Base-by-base conservation (phyloP, 192 early-diverging fungal genomes). In the Borealophlyctis nickersoniae region DNA sequence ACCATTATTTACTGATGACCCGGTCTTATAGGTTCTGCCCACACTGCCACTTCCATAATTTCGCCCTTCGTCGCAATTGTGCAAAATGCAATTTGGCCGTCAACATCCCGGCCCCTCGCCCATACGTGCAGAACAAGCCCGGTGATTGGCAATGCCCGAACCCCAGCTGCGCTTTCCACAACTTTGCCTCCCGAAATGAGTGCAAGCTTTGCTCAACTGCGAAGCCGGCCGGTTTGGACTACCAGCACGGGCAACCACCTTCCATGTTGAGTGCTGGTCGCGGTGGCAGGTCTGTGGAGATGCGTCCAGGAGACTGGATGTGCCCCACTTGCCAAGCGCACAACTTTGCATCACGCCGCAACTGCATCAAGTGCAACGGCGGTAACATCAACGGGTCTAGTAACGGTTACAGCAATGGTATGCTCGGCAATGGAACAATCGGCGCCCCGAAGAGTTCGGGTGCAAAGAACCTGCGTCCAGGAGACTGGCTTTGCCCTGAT, bases 401-500 rank as follows among this genome's bases (percentile, higher is more conserved):
- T n/a, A n/a, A n/a, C n/a, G n/a, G n/a, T n/a, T n/a, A n/a, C n/a
- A n/a, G 55, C 0, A 30, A 9, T 65, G 58, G 58, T 16, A 13
- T 9, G 57, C 13, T 14, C 7, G 32, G 49, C 45, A 29, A 19
- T 9, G 60, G 27, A 19, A 9, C 0, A n/a, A 32, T 29, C 54
- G n/a, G 49, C 26, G 59, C 30, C 52, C 23, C 52, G 52, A 29
- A 34, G 23, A 5, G 11, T 22, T 14, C n/a, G n/a, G n/a, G n/a
- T 16, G 16, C 60, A 50, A 62, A 19, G 35, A 63, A 62, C 22
- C 57, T 70, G 23, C 62, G 61, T 3, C 72, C 72, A 19, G 89
- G 88, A 14, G 88, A 90, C 70, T 90, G 88, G 89, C 78, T 82
- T 33, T 90, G 89, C 59, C 77, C 82, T 4, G 80, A 81, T 61